These are phyloP conservation scores for Daldinia concentrica DNA, from an alignment of 495 filamentous ascomycete species.

Conservation along the genomic window DNA sequence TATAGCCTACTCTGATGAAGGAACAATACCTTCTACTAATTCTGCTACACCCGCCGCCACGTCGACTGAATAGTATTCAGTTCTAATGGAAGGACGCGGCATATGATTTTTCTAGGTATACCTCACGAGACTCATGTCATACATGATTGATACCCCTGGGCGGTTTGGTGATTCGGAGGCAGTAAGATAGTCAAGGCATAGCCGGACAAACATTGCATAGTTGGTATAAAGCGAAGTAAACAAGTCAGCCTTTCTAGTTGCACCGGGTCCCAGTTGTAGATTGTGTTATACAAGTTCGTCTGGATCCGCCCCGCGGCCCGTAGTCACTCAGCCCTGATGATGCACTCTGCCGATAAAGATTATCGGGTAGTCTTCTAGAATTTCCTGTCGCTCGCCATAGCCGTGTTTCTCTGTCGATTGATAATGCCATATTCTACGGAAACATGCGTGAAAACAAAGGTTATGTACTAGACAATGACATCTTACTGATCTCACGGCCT, in stretches of 20 bases:
- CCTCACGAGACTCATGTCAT: conserved; percentile 21
- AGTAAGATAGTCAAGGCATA: conserved; percentile 15
- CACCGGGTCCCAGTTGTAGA: conserved; percentile 8
- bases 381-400: neutral
- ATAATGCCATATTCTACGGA: neutral
- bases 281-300: conserved; percentile 40
- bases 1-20: conserved; percentile 19
- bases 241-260: neutral
- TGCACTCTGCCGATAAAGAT: conserved; percentile 7
- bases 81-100: neutral
- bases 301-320: conserved; percentile 24
- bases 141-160: conserved; percentile 45
- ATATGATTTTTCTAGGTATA: conserved; percentile 23
- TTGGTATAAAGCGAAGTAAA: conserved; percentile 9
- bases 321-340: conserved; percentile 9
- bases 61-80: conserved; percentile 12
- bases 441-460: neutral
- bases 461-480: neutral
- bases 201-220: conserved; percentile 9
- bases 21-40: conserved; percentile 18
- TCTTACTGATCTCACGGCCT: neutral
- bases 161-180: conserved; percentile 20
- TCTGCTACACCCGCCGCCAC: conserved; percentile 27
- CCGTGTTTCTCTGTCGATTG: neutral
- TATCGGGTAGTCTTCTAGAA: conserved; percentile 10